Conservation (phyloP, 208 protist species). For the Trypanosoma platydactyli region DNA sequence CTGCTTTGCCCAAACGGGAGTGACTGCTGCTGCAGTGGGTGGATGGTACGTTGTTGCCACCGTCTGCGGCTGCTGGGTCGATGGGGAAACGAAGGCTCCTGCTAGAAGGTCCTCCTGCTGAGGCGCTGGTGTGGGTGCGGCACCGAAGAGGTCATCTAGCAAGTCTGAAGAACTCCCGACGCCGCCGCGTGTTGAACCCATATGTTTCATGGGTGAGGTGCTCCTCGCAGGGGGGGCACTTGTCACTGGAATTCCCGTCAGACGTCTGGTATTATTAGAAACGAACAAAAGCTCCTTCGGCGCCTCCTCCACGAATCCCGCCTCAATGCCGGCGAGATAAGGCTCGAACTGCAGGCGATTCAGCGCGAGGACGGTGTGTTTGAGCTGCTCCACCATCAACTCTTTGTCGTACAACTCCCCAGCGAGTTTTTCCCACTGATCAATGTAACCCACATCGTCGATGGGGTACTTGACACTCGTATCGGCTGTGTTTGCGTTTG, state of each 20-base stretch:
- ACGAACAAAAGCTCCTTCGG: conserved; percentile 83
- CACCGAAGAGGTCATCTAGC: conserved; percentile 83
- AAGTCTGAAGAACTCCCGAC: conserved; percentile 34
- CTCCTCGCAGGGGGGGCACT: neutral
- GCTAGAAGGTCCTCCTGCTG: neutral
- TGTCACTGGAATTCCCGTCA: conserved; percentile 29
- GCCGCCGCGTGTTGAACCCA: neutral
- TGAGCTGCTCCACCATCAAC: conserved; percentile 60
- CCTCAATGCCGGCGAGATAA: conserved; percentile 75
- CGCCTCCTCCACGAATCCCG: conserved; percentile 64
- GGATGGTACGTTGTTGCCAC: conserved; percentile 23
- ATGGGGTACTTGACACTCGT: conserved; percentile 11
- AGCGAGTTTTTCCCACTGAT: conserved; percentile 77
- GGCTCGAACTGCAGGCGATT: conserved; percentile 86
- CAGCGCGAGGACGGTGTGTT: conserved; percentile 63
- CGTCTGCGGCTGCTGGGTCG: neutral
- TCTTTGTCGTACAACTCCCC: conserved; percentile 79
- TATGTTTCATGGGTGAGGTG: neutral
- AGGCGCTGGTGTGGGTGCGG: conserved; percentile 19
- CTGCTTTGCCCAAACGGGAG: conserved; percentile 42
- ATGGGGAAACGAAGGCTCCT: neutral
- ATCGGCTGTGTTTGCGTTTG: conserved; percentile 4
- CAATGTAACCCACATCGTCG: conserved; percentile 46
- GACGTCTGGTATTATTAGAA: conserved; percentile 62
- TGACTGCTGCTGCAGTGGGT: conserved; percentile 36